Evolutionary conservation across 2,329 filamentous ascomycete genomes (phyloP), one percentile per base, ranked within the genome.

Genomic region (Cladorrhinum sp.): DNA sequence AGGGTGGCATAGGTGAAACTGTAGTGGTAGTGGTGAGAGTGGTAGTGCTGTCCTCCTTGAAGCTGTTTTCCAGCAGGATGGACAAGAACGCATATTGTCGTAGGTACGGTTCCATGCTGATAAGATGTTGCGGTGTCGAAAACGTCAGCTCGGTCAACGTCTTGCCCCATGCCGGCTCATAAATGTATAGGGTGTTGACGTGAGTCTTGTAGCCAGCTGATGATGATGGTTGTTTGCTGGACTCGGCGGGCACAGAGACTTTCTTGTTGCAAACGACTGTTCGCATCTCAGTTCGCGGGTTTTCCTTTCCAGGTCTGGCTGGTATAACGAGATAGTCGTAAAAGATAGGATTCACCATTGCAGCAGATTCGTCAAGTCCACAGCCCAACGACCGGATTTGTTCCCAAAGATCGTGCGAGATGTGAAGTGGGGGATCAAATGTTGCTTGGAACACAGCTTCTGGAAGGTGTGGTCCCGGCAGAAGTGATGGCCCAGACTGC

Each of bases 21-120:
- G n/a, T 24, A 2, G 7, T 29, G 10, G 16, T 27, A 67, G 9
- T 66, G 65, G 6, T n/a, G n/a, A n/a, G n/a, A n/a, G n/a, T n/a
- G n/a, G n/a, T n/a, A 68, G 72, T 36, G 41, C 62, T 56, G 50
- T 70, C 71, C 3, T 74, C 69, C 36, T 77, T 78, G 68, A 91
- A 89, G 59, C 81, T 85, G 54, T 83, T 84, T 58, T 81, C 76
- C 2, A 93, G 78, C 2, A 95, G 73, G 0, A 79, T 84, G 1
- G 85, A 85, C 3, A 91, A 77, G 65, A 89, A 86, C 0, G 88
- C 88, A 69, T 91, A 95, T 71, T 95, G 91, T 13, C 91, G 81
- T 16, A 95, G 77, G 3, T 82, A 78, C 0, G 91, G 90, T n/a
- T 96, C 79, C 70, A 93, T 85, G 57, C 84, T 81, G 6, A 93